A percentile compares a stretch with the other conserved stretches of the same genome.
Evolutionary conservation across 192 early-diverging fungal species (phyloP).

Genomic region (Mortierella claussenii): DNA sequence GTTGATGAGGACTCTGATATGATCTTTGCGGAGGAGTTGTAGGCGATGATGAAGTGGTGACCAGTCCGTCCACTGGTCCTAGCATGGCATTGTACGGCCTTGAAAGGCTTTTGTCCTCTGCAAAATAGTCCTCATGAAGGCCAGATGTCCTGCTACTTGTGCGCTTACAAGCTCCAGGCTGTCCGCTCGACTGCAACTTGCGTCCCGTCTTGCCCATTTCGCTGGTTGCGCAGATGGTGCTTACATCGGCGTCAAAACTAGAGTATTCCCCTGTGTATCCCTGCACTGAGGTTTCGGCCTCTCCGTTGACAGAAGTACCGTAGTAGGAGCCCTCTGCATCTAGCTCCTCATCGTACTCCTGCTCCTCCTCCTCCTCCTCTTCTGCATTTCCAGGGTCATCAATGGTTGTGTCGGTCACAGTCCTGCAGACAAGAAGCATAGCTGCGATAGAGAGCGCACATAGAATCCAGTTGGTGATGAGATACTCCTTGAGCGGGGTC

Average conservation of each 20-base stretch:
- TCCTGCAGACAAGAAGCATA: conserved; percentile 48
- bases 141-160: conserved; percentile 11
- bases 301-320: not conserved
- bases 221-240: conserved; percentile 11
- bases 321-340: conserved; percentile 2
- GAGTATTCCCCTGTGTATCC: not conserved
- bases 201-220: not conserved
- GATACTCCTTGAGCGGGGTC: conserved; percentile 29
- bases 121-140: conserved; percentile 5
- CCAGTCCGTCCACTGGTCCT: too few species aligned
- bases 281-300: not conserved
- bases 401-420: conserved; percentile 42
- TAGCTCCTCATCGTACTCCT: conserved; percentile 6
- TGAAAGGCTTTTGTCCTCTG: not conserved
- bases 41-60: too few species aligned
- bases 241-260: conserved; percentile 8
- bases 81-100: not conserved
- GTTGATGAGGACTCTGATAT: conserved; percentile 9
- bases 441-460: conserved; percentile 44
- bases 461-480: conserved; percentile 52
- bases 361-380: conserved; percentile 3
- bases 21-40: not conserved
- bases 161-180: not conserved
- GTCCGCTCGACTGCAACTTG: not conserved
- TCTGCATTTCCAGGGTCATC: conserved; percentile 16